A percentile compares a stretch with the other conserved stretches of the same genome.
Conservation (phyloP, 495 filamentous ascomycete species). For the Entonaema liquescens region DNA sequence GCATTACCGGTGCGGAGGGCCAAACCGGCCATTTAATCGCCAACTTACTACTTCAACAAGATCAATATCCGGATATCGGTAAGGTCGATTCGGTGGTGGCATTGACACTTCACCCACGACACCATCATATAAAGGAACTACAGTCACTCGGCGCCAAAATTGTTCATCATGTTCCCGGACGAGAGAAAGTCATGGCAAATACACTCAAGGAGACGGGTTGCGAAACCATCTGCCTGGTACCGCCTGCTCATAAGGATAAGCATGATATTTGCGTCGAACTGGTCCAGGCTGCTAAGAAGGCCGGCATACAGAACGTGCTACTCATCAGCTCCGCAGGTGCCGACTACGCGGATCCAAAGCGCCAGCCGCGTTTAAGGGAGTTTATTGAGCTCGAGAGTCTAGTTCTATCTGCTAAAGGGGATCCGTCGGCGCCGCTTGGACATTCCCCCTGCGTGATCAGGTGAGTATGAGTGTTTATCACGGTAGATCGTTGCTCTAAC, state of each 20-base stretch:
- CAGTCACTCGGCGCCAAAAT: neutral
- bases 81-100: neutral
- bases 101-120: neutral
- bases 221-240: neutral
- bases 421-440: neutral
- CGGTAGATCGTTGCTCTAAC: neutral
- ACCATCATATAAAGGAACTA: neutral
- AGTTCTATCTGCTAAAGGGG: neutral
- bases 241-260: neutral
- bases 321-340: neutral
- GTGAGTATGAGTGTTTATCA: neutral
- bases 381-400: neutral
- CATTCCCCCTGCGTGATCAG: neutral
- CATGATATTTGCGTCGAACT: neutral
- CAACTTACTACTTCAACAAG: neutral
- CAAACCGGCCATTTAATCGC: constrained; percentile 4
- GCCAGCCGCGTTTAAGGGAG: neutral
- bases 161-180: neutral
- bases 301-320: neutral
- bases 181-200: neutral
- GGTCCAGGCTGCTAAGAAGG: neutral
- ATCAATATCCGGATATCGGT: neutral
- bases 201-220: neutral
- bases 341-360: neutral
- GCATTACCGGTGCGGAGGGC: neutral